A percentile compares a stretch with the other conserved stretches of the same genome.
These are phyloP conservation scores for Pestalotiopsis sp. DNA, from an alignment of 2,329 filamentous ascomycete species.

Conservation along the genomic window DNA sequence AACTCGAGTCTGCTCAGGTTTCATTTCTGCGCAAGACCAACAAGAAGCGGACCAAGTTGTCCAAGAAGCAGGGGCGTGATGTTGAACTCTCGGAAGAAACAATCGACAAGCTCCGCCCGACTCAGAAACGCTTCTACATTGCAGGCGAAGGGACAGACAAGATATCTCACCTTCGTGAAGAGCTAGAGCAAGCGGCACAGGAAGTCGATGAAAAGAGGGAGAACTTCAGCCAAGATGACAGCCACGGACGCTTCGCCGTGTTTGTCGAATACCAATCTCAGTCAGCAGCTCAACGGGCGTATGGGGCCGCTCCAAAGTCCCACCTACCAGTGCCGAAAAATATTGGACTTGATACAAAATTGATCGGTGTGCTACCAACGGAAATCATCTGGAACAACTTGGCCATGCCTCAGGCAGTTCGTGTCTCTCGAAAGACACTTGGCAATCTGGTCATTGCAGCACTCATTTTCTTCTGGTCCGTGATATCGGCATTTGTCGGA, in stretches of 20 bases:
- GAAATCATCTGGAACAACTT: constrained; percentile 90
- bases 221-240: not conserved
- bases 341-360: constrained; percentile 8
- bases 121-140: constrained; percentile 1
- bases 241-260: constrained; percentile 63
- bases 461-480: constrained; percentile 84
- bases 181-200: not conserved
- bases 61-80: constrained; percentile 20
- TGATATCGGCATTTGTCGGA: constrained; percentile 78
- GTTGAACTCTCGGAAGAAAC: constrained; percentile 24
- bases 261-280: constrained; percentile 91
- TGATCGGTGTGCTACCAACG: constrained; percentile 76
- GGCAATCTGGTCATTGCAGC: constrained; percentile 68
- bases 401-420: constrained; percentile 40
- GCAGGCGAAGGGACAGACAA: constrained; percentile 3
- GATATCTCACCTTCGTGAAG: constrained; percentile 6
- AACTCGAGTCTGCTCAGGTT: constrained; percentile 83
- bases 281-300: constrained; percentile 82
- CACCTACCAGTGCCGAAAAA: constrained; percentile 20
- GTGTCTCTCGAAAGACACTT: constrained; percentile 48
- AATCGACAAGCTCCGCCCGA: constrained; percentile 15
- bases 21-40: constrained; percentile 78
- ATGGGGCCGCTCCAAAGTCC: constrained; percentile 51
- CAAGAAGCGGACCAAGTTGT: constrained; percentile 57
- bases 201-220: constrained; percentile 15